phyloP scores from a whole-genome alignment of 495 filamentous ascomycete species.

The Neurospora terricola region DNA sequence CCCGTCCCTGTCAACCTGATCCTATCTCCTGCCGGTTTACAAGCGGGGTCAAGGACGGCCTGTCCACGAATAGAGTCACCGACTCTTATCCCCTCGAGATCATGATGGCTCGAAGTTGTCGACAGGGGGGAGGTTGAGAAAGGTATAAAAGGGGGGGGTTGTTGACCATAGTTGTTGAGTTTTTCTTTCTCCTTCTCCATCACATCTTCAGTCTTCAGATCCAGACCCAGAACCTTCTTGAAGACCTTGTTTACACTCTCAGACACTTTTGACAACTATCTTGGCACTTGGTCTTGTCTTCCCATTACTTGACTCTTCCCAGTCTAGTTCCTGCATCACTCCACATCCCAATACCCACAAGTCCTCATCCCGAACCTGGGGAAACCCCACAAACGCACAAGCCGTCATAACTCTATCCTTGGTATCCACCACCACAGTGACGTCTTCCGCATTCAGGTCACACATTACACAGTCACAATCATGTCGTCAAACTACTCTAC shows the following conservation, averaged over 20 bases:
- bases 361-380: not conserved
- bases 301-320: constrained; percentile 6
- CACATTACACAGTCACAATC: constrained; percentile 15
- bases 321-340: constrained; percentile 4
- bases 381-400: constrained; percentile 2
- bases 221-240: constrained; percentile 6
- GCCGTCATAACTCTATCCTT: constrained; percentile 10
- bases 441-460: constrained; percentile 4
- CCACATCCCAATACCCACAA: constrained; percentile 7
- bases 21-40: constrained; percentile 24
- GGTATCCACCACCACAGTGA: constrained; percentile 5
- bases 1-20: constrained; percentile 10
- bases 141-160: constrained; percentile 54
- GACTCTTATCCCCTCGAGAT: constrained; percentile 38
- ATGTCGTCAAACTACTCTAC: constrained; percentile 45
- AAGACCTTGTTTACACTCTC: constrained; percentile 1
- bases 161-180: constrained; percentile 26
- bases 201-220: constrained; percentile 27
- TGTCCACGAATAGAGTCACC: constrained; percentile 37
- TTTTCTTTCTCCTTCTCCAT: constrained; percentile 50
- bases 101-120: constrained; percentile 23
- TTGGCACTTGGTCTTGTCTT: not conserved
- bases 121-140: constrained; percentile 20
- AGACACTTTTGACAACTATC: constrained; percentile 3
- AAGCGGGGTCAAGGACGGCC: constrained; percentile 34